Percentiles rank a stretch among this genome's conserved stretches.
These are phyloP conservation scores for Jimgerdemannia lactiflua DNA, from an alignment of 192 early-diverging fungal species.

Conservation along the genomic window DNA sequence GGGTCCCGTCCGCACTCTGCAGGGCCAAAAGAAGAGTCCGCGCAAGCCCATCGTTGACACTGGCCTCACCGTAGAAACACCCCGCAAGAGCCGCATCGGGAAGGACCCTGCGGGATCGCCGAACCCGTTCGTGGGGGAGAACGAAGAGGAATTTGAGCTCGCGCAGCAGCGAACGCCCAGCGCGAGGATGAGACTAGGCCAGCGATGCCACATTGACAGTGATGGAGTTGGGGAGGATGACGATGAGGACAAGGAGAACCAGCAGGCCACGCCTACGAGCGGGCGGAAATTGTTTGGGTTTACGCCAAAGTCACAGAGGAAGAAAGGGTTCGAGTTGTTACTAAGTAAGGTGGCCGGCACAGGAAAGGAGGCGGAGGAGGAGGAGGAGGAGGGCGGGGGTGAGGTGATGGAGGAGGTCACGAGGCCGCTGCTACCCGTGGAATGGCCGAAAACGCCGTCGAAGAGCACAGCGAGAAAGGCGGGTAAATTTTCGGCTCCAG, in stretches of 20 bases:
- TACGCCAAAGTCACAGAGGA: conserved; percentile 10
- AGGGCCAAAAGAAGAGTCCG: not conserved
- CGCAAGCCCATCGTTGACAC: not conserved
- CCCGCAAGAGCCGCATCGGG: not conserved
- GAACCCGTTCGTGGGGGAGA: not conserved
- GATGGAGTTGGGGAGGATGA: not conserved
- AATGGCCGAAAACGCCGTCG: not conserved
- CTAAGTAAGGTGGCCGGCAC: conserved; percentile 13
- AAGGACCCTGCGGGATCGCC: not conserved
- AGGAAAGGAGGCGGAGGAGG: not conserved
- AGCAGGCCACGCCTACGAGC: conserved; percentile 6
- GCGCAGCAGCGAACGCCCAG: not conserved
- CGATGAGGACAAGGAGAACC: not conserved
- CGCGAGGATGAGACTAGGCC: not conserved
- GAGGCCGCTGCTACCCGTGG: not conserved
- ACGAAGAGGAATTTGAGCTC: not conserved
- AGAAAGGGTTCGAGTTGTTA: conserved; percentile 20
- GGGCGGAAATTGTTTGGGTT: conserved; percentile 36
- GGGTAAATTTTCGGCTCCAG: not conserved
- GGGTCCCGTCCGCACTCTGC: not conserved
- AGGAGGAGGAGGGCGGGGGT: not conserved
- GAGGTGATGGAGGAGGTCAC: not conserved
- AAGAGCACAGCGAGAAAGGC: not conserved
- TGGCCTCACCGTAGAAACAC: conserved; percentile 2
- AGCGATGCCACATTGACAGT: too few relatives aligned